Percentiles rank a stretch among this genome's conserved stretches.
These are phyloP conservation scores for Aspergillus steynii DNA, from an alignment of 495 filamentous ascomycete species.

Conservation along the genomic window DNA sequence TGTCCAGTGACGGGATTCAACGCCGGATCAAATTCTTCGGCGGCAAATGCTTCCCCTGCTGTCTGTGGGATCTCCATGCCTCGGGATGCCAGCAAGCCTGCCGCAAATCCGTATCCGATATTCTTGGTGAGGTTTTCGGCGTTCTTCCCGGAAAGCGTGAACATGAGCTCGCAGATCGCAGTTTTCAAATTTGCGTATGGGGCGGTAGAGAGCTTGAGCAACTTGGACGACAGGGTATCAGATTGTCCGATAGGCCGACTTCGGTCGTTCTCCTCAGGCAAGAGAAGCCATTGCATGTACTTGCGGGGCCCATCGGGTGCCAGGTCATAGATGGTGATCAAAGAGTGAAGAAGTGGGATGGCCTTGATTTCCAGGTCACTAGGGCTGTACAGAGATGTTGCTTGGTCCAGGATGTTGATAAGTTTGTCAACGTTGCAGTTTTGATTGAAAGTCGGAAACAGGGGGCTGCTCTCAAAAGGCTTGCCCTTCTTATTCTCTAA, in stretches of 20 bases:
- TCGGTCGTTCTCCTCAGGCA: slow-evolving; percentile 82
- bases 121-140: slow-evolving; percentile 71
- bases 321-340: slow-evolving; percentile 70
- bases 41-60: slow-evolving; percentile 58
- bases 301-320: slow-evolving; percentile 63
- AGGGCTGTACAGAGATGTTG: slow-evolving; percentile 59
- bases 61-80: slow-evolving; percentile 73
- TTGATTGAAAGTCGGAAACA: slow-evolving; percentile 69
- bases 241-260: slow-evolving; percentile 73
- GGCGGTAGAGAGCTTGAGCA: slow-evolving; percentile 79
- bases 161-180: slow-evolving; percentile 76
- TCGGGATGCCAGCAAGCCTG: slow-evolving; percentile 82
- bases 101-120: slow-evolving; percentile 89
- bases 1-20: slow-evolving; percentile 94
- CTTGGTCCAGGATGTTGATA: slow-evolving; percentile 69
- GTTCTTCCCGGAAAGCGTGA: slow-evolving; percentile 79
- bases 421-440: slow-evolving; percentile 66
- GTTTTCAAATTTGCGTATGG: slow-evolving; percentile 70
- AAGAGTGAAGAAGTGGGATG: slow-evolving; percentile 68
- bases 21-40: slow-evolving; percentile 33
- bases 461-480: slow-evolving; percentile 38
- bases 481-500: slow-evolving; percentile 53
- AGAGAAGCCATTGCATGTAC: slow-evolving; percentile 64
- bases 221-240: slow-evolving; percentile 69
- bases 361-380: slow-evolving; percentile 67